Percentiles rank a stretch among this genome's conserved stretches.
Conservation (phyloP, 139 green algal genomes). For the Ostreobium quekettii region DNA sequence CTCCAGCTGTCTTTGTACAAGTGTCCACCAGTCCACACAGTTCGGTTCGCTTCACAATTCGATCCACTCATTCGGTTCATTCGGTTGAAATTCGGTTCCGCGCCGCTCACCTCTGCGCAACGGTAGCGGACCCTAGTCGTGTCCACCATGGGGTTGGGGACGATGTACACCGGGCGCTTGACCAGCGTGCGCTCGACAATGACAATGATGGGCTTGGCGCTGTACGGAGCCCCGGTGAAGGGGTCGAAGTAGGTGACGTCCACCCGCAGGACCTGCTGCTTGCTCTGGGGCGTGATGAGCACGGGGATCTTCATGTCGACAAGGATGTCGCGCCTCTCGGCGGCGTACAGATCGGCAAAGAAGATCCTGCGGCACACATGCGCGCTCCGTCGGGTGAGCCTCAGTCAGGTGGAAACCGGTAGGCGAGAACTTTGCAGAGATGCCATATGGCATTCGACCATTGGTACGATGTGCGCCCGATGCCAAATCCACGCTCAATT, state of each 20-base stretch:
- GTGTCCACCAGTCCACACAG: too few relatives aligned
- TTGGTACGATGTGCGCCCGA: too few relatives aligned
- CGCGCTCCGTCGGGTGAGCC: too few relatives aligned
- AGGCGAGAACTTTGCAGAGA: too few relatives aligned
- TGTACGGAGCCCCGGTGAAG: neutral
- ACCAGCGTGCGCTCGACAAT: neutral
- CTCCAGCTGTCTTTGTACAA: too few relatives aligned
- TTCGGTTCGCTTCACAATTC: neutral
- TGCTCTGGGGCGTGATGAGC: neutral
- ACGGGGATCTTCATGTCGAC: conserved; percentile 11
- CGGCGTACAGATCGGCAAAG: conserved; percentile 13
- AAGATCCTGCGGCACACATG: too few relatives aligned
- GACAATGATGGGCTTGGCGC: too few relatives aligned
- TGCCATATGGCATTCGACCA: too few relatives aligned
- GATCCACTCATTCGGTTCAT: neutral
- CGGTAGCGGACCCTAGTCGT: neutral
- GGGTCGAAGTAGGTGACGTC: neutral
- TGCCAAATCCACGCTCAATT: too few relatives aligned
- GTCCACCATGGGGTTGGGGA: neutral
- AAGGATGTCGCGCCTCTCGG: conserved; percentile 2
- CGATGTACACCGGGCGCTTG: neutral
- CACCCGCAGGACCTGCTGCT: neutral
- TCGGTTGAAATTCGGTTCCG: neutral
- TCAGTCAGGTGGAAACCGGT: too few relatives aligned
- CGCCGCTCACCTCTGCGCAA: neutral